Evolutionary conservation across 768 basidiomycete genomes (phyloP), one percentile per base, ranked within the genome.

Genomic region (Boletus rufocinnamomeus): DNA sequence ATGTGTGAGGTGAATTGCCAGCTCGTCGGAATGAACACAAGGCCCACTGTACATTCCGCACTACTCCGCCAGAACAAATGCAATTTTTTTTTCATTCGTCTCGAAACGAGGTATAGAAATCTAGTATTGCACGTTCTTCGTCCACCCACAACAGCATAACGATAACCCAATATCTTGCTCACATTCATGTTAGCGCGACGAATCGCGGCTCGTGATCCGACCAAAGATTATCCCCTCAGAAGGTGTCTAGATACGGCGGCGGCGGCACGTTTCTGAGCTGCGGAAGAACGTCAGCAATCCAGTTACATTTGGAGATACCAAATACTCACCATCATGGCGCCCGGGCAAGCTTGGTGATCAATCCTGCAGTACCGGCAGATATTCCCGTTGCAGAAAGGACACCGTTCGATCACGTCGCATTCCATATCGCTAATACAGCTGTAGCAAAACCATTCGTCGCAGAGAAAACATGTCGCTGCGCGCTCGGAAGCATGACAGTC

Each of bases 361-460:
- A 0, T 2, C 9, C 7, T 11, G 35, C 66, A 66, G 4, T 16
- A 0, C 1, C 0, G 4, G 35, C 66, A 68, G 13, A 55, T 3
- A 3, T 25, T n/a, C 13, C 6, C 44, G 2, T 10, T 2, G 19
- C 66, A 67, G 2, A 30, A n/a, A 2, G 1, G 6, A 23, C 66
- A 68, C 4, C 2, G 25, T 32, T 14, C 3, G 1, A 66, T 13
- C 17, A 37, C 1, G 23, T 13, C 10, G 23, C n/a, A 10, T 0
- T 19, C 37, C 6, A 3, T 6, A 44, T 56, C 52, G 34, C 3
- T 7, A 8, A 54, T 0, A 32, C 63, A 67, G 1, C 1, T 3
- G 4, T 10, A 14, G 38, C 63, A 67, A 28, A 37, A 54, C 66
- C 55, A 63, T 4, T 6, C 0, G 21, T 13, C 0, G 21, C 63